A percentile compares a stretch with the other conserved stretches of the same genome.
phyloP scores from a whole-genome alignment of 371 early-diverging fungal species.

The Capniomyces stellatus region DNA sequence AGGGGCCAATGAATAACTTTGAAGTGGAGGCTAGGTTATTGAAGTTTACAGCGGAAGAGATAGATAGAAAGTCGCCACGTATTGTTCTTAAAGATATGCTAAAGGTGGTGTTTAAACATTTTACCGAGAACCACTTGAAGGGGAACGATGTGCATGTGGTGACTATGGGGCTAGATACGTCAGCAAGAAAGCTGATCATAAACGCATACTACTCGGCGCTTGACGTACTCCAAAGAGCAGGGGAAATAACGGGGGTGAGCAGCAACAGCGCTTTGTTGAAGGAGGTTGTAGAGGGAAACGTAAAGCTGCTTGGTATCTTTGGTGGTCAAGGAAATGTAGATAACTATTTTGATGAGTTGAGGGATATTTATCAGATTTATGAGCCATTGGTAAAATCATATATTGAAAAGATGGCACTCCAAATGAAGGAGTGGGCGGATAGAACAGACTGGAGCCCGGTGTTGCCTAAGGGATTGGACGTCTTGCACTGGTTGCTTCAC shows the following conservation, averaged over 20 bases:
- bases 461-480: slow-evolving; percentile 69
- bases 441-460: slow-evolving; percentile 44
- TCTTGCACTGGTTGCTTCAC: slow-evolving; percentile 73
- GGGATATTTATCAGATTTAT: slow-evolving; percentile 60
- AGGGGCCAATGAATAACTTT: slow-evolving; percentile 38
- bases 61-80: slow-evolving; percentile 13
- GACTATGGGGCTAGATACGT: slow-evolving; percentile 19
- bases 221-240: slow-evolving; percentile 31
- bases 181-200: slow-evolving; percentile 40
- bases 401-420: slow-evolving; percentile 53
- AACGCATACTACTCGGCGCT: slow-evolving; percentile 68
- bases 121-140: slow-evolving; percentile 51
- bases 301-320: slow-evolving; percentile 62
- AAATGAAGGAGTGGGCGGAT: slow-evolving; percentile 46
- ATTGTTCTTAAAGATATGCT: slow-evolving; percentile 43
- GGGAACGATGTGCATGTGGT: slow-evolving; percentile 75
- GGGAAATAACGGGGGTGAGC: neutral
- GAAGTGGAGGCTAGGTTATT: slow-evolving; percentile 60
- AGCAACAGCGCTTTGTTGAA: slow-evolving; percentile 16
- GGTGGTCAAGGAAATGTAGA: slow-evolving; percentile 94
- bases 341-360: slow-evolving; percentile 86
- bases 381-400: slow-evolving; percentile 60
- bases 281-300: slow-evolving; percentile 8
- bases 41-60: slow-evolving; percentile 44
- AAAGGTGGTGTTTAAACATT: slow-evolving; percentile 55